These are phyloP conservation scores for Hortaea sp. DNA, from an alignment of 2,329 filamentous ascomycete species.

Conservation along the genomic window DNA sequence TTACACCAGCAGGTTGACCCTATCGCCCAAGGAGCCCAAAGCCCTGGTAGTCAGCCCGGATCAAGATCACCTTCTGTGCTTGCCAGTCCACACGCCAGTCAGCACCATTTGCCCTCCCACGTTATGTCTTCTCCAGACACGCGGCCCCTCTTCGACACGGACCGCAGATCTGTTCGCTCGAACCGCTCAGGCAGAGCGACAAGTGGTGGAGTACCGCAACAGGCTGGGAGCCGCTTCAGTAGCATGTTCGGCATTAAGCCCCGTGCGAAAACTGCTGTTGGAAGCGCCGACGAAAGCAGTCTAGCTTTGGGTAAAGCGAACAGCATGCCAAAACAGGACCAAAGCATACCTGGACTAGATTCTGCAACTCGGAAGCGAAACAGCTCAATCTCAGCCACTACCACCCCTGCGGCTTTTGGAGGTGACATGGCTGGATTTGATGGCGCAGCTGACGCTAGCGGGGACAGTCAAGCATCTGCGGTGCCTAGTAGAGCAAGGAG, in stretches of 20 bases:
- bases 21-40: conserved; percentile 27
- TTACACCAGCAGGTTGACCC: conserved; percentile 9
- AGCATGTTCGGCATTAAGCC: conserved; percentile 45
- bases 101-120: conserved; percentile 33
- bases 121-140: conserved; percentile 11
- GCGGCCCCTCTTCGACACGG: conserved; percentile 26
- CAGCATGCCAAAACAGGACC: conserved; percentile 57
- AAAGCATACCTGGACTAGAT: conserved; percentile 23
- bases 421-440: conserved; percentile 26
- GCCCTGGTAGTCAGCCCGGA: conserved; percentile 30
- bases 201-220: conserved; percentile 19
- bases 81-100: conserved; percentile 38
- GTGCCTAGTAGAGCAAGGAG: conserved; percentile 26
- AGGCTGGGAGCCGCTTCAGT: conserved; percentile 45
- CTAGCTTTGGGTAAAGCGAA: conserved; percentile 52
- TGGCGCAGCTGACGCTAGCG: conserved; percentile 8
- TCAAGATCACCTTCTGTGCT: conserved; percentile 35
- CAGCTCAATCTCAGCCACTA: conserved; percentile 41
- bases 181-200: conserved; percentile 41
- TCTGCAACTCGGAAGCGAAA: conserved; percentile 33
- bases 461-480: not conserved
- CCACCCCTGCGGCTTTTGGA: conserved; percentile 27
- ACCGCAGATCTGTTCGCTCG: conserved; percentile 38
- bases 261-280: conserved; percentile 45
- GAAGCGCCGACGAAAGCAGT: conserved; percentile 36